Evolutionary conservation across 768 basidiomycete species (phyloP), one percentile per base, ranked within the genome.

Genomic region (Russula lepida): DNA sequence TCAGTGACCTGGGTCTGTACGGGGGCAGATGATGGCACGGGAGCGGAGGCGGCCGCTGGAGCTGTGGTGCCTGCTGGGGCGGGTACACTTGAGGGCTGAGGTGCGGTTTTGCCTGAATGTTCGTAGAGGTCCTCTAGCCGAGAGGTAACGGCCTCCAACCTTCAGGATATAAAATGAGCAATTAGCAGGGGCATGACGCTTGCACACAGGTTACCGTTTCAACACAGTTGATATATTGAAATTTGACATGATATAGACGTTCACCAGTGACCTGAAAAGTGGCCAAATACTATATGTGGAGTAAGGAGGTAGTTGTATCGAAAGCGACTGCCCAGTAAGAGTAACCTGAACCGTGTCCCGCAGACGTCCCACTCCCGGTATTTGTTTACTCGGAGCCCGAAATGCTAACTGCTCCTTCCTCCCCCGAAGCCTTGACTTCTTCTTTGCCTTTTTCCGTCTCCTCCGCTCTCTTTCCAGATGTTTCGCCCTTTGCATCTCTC

Each of bases 121-220:
- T 67, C 77, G 39, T 88, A 87, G 62, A 93, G 77, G 70, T 99
- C 97, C 74, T 99, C 97, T 37, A 99, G 83, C 35, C 97, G 84
- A 47, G 89, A 91, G 6, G 92, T 94, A 9, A 93, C 91, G 27
- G 97, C 97, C 78, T 95, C 89, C 54, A 93, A 82, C 65, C 94
- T 94, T 60, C 13, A 48, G 39, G 43, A 43, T 33, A 46, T 35
- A 23, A 17, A n/a, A 50, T 57, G 23, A 56, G 54, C 44, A 47
- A 50, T 43, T 9, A 48, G 52, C 5, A 48, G 61, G 23, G 27
- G 9, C n/a, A 15, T 19, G 19, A 15, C 6, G 15, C 23, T 8
- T 27, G 32, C 37, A 23, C 30, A 28, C 23, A 41, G 32, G 19
- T 57, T 54, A 64, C 66, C 64, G 54, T 56, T 66, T 66, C 41